Conservation (phyloP, 1,284 basidiomycete genomes). For the Irpex sp. region DNA sequence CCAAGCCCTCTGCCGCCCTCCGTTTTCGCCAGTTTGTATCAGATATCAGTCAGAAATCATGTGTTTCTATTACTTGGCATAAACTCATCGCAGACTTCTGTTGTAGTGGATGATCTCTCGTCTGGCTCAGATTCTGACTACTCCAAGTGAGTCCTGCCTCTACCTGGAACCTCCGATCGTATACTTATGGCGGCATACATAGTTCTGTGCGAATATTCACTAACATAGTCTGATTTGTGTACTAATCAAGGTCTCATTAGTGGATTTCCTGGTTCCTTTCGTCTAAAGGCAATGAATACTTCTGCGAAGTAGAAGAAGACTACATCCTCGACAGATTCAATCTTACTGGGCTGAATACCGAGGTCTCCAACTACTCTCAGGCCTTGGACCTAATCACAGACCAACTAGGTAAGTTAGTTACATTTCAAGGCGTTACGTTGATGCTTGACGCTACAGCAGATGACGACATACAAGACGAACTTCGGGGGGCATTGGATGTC, state of each 20-base stretch:
- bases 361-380: conserved; percentile 92
- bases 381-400: conserved; percentile 97
- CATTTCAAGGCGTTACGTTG: not conserved
- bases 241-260: conserved; percentile 30
- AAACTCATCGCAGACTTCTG: not conserved
- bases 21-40: not conserved
- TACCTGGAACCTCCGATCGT: not conserved
- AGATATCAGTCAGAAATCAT: conserved; percentile 12
- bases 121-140: conserved; percentile 88
- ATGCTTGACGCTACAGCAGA: conserved; percentile 36
- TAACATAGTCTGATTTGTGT: not conserved
- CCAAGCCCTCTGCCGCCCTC: not conserved
- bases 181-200: conserved; percentile 5
- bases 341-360: conserved; percentile 94
- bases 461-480: conserved; percentile 77
- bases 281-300: conserved; percentile 97
- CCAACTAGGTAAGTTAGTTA: conserved; percentile 70
- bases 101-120: conserved; percentile 78
- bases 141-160: conserved; percentile 60
- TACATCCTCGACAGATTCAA: conserved; percentile 99
- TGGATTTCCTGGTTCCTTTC: conserved; percentile 99
- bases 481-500: conserved; percentile 81
- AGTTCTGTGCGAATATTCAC: conserved; percentile 33
- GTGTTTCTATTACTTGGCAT: not conserved
- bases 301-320: conserved; percentile 99